Evolutionary conservation across 495 filamentous ascomycete species (phyloP).

Genomic region (Viridothelium virens): DNA sequence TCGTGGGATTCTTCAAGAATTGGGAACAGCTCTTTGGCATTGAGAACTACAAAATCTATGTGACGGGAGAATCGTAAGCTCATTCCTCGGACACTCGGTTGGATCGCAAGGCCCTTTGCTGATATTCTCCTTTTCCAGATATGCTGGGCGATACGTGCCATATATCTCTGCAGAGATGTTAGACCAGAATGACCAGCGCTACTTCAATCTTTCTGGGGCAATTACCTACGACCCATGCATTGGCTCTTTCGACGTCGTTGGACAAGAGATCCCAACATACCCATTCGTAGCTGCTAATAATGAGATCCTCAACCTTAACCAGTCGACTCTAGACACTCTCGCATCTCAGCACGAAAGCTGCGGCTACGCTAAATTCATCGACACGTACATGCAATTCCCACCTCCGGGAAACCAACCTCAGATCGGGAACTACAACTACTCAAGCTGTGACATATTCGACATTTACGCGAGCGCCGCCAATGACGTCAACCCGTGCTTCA

Average conservation of each 20-base stretch:
- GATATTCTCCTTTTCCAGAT: constrained; percentile 10
- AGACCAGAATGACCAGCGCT: constrained; percentile 21
- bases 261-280: constrained; percentile 9
- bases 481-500: constrained; percentile 15
- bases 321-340: constrained; percentile 7
- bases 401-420: constrained; percentile 9
- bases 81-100: not conserved
- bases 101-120: not conserved
- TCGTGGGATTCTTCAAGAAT: constrained; percentile 28
- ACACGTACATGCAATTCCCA: constrained; percentile 14
- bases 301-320: constrained; percentile 14
- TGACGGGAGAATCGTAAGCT: constrained; percentile 23
- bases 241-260: constrained; percentile 22
- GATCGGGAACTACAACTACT: constrained; percentile 7
- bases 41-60: constrained; percentile 29
- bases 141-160: constrained; percentile 28
- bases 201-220: constrained; percentile 20
- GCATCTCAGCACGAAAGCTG: constrained; percentile 10
- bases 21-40: constrained; percentile 30
- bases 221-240: constrained; percentile 22
- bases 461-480: constrained; percentile 10
- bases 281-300: constrained; percentile 14
- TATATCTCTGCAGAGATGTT: constrained; percentile 28
- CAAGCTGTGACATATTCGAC: constrained; percentile 15
- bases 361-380: constrained; percentile 17